phyloP scores from a whole-genome alignment of 768 basidiomycete species.

The Mycena rosella region DNA sequence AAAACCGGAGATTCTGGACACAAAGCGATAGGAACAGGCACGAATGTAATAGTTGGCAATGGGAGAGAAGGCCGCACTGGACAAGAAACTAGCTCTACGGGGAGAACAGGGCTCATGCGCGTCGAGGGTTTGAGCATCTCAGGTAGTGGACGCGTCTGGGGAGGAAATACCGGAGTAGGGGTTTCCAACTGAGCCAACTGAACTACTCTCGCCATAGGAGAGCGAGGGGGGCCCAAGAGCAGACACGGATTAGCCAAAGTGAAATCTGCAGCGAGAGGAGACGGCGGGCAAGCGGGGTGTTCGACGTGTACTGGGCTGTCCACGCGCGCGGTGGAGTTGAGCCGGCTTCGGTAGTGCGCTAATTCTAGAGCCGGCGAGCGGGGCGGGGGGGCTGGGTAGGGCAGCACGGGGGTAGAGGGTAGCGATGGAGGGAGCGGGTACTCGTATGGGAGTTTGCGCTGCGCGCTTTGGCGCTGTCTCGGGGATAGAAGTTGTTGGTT shows the following conservation, averaged over 20 bases:
- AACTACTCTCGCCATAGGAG: constrained; percentile 1
- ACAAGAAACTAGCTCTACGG: neutral
- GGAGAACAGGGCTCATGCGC: constrained; percentile 2
- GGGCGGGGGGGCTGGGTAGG: constrained; percentile 11
- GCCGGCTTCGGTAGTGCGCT: neutral
- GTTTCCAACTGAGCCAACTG: neutral
- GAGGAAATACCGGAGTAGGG: neutral
- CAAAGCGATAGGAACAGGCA: neutral
- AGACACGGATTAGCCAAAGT: neutral
- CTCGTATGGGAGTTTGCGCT: constrained; percentile 20
- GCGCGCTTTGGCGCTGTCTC: constrained; percentile 21
- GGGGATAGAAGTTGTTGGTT: constrained; percentile 28
- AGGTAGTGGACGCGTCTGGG: neutral
- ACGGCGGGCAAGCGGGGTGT: neutral
- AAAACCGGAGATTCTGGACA: neutral
- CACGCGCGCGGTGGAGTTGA: neutral
- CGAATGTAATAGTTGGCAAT: constrained; percentile 12
- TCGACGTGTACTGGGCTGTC: neutral
- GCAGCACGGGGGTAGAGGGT: constrained; percentile 8
- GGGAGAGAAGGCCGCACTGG: constrained; percentile 1
- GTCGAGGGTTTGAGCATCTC: neutral
- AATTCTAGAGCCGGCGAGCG: constrained; percentile 1
- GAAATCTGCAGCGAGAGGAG: neutral
- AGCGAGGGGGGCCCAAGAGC: neutral
- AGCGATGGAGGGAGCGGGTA: constrained; percentile 5